Percentiles rank a stretch among this genome's conserved stretches.
Evolutionary conservation across 164 flowering plant genomes (phyloP).

Genomic region (Berberis vulgaris): DNA sequence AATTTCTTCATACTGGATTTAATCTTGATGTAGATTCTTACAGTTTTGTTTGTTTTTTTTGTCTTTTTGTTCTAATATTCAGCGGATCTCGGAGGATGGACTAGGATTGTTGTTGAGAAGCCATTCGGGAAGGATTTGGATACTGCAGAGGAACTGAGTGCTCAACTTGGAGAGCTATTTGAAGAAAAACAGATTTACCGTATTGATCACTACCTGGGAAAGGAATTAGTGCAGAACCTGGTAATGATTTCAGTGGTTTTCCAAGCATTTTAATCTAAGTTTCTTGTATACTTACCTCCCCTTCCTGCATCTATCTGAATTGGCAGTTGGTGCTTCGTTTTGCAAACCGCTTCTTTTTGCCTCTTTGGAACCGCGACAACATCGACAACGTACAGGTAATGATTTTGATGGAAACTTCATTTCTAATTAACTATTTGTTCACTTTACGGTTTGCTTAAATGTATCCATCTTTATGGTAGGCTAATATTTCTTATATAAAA

Average conservation of each 20-base stretch:
- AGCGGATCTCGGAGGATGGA: slow-evolving; percentile 99
- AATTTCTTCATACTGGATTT: no score
- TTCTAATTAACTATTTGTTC: not conserved
- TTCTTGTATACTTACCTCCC: not conserved
- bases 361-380: slow-evolving; percentile 77
- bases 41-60: no score
- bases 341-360: slow-evolving; percentile 72
- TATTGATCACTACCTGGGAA: slow-evolving; percentile 97
- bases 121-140: slow-evolving; percentile 95
- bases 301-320: slow-evolving; percentile 7
- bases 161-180: slow-evolving; percentile 86
- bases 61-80: slow-evolving; percentile 14
- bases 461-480: no score
- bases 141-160: slow-evolving; percentile 76
- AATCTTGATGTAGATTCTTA: no score
- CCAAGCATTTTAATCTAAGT: not conserved
- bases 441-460: not conserved
- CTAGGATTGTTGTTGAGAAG: slow-evolving; percentile 93
- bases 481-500: no score
- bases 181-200: slow-evolving; percentile 91
- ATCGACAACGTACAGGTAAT: slow-evolving; percentile 66
- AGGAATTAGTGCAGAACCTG: slow-evolving; percentile 97
- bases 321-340: slow-evolving; percentile 77
- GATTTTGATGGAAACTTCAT: not conserved
- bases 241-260: slow-evolving; percentile 29